Evolutionary conservation across 2,329 filamentous ascomycete genomes (phyloP).

Genomic region (Colletotrichum somersetense): DNA sequence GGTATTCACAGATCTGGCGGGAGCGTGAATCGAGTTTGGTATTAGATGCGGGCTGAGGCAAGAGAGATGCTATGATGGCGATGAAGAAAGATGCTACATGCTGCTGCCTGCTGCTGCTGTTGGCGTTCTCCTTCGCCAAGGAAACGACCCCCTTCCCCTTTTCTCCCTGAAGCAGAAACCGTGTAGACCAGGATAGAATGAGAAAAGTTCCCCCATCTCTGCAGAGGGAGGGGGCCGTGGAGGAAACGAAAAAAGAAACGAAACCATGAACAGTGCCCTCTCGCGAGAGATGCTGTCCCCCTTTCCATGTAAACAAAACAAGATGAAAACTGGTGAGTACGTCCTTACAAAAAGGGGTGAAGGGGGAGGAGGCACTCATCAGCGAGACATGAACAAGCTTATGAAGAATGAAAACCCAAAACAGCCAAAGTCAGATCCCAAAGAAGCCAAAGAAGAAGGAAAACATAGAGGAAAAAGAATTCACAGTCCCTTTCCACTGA

Average conservation of each 20-base stretch:
- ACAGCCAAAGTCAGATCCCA: neutral
- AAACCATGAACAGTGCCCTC: constrained; percentile 19
- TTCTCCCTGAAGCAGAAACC: neutral
- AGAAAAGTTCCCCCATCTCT: neutral
- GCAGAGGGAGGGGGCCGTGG: neutral
- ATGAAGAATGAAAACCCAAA: neutral
- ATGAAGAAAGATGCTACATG: constrained; percentile 2
- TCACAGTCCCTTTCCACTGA: constrained; percentile 2
- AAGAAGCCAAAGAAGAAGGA: neutral
- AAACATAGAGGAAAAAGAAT: neutral
- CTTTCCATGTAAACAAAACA: constrained; percentile 12
- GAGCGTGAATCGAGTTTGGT: neutral
- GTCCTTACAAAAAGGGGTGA: neutral
- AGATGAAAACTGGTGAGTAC: neutral
- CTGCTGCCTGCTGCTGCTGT: neutral
- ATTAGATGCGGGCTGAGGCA: constrained; percentile 12
- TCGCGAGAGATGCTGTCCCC: constrained; percentile 23
- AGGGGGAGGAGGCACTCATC: neutral
- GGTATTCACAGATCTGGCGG: neutral
- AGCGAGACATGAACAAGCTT: neutral
- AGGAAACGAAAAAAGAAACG: neutral
- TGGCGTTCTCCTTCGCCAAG: constrained; percentile 1
- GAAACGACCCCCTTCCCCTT: neutral
- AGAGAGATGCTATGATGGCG: constrained; percentile 16
- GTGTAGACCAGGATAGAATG: neutral